Evolutionary conservation across 768 basidiomycete genomes (phyloP).

Genomic region (Favolaschia claudopus): DNA sequence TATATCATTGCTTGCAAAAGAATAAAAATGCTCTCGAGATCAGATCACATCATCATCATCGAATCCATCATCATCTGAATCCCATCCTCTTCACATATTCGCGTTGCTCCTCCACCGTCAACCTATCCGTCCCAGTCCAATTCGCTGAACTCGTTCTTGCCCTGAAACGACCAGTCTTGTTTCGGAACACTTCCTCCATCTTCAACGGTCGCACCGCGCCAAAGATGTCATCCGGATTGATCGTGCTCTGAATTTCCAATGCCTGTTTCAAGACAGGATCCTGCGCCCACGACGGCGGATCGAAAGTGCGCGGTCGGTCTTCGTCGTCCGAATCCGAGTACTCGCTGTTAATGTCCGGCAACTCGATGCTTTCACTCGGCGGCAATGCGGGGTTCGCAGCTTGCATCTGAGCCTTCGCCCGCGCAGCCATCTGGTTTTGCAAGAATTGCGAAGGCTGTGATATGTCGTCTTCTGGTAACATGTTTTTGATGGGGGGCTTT

Average conservation of each 20-base stretch:
- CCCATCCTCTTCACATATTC: conserved; percentile 95
- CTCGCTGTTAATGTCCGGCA: conserved; percentile 96
- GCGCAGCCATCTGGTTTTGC: conserved; percentile 75
- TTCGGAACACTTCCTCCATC: conserved; percentile 95
- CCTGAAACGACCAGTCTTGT: conserved; percentile 80
- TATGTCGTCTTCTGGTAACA: conserved; percentile 56
- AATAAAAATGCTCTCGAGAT: neutral
- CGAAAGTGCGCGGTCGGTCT: conserved; percentile 73
- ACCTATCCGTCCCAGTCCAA: conserved; percentile 91
- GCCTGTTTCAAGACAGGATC: conserved; percentile 86
- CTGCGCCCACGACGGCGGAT: conserved; percentile 89
- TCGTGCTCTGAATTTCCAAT: conserved; percentile 81
- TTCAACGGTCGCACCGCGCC: conserved; percentile 84
- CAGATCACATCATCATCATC: too few species aligned
- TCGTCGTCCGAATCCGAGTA: conserved; percentile 98
- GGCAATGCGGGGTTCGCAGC: conserved; percentile 59
- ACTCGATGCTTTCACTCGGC: conserved; percentile 81
- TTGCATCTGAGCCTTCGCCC: conserved; percentile 71
- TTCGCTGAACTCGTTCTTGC: conserved; percentile 94
- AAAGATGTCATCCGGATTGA: conserved; percentile 92
- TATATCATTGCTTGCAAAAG: neutral
- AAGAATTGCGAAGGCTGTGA: conserved; percentile 68
- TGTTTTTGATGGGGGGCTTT: conserved; percentile 45
- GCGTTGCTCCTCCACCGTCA: conserved; percentile 84
- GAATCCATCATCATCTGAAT: conserved; percentile 47